Evolutionary conservation across 1,284 basidiomycete species (phyloP).

Genomic region (Agroathelia rolfsii): DNA sequence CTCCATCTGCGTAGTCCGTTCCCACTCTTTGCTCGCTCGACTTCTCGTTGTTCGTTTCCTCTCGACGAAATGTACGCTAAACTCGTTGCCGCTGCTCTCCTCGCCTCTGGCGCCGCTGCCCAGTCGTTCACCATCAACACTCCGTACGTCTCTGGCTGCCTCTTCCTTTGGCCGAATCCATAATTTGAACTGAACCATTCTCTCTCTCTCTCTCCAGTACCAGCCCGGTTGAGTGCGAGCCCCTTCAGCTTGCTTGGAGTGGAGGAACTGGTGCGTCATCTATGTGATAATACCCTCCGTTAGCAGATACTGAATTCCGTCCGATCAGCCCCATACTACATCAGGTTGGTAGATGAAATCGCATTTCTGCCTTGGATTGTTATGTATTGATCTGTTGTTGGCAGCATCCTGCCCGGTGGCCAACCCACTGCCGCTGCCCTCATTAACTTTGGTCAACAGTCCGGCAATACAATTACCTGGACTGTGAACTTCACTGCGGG

Average conservation of each 20-base stretch:
- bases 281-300: slow-evolving; percentile 1
- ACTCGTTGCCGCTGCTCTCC: slow-evolving; percentile 27
- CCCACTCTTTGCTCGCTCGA: slow-evolving; percentile 13
- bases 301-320: slow-evolving; percentile 8
- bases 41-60: slow-evolving; percentile 15
- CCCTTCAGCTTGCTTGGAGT: slow-evolving; percentile 35
- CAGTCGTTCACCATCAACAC: slow-evolving; percentile 46
- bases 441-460: slow-evolving; percentile 25
- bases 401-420: slow-evolving; percentile 33
- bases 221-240: slow-evolving; percentile 40
- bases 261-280: slow-evolving; percentile 38
- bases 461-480: slow-evolving; percentile 35
- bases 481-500: slow-evolving; percentile 28
- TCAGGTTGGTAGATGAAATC: slow-evolving; percentile 35
- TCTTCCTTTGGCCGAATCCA: background rate
- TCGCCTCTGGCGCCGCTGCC: slow-evolving; percentile 30
- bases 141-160: slow-evolving; percentile 34
- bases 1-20: slow-evolving; percentile 18
- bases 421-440: slow-evolving; percentile 27
- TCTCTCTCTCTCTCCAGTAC: slow-evolving; percentile 19
- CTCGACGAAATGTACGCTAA: slow-evolving; percentile 36
- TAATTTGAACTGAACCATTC: slow-evolving; percentile 10
- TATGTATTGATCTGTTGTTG: background rate
- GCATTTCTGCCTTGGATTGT: slow-evolving; percentile 2
- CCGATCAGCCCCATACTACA: slow-evolving; percentile 42